These are phyloP conservation scores for Phoma sp. DNA, from an alignment of 2,329 filamentous ascomycete species.

Conservation along the genomic window DNA sequence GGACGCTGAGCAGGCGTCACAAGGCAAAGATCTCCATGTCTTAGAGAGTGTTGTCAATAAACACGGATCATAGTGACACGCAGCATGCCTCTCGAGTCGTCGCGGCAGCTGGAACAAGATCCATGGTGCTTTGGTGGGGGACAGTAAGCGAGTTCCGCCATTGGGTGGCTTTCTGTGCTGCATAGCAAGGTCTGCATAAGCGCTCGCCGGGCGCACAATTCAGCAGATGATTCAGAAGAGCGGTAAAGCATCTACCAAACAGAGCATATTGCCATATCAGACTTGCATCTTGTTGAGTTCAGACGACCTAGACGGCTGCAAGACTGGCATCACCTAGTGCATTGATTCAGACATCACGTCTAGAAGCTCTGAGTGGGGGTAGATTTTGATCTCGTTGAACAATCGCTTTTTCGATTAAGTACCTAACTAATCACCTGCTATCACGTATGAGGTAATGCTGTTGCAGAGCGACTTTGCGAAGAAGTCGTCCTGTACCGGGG, in stretches of 20 bases:
- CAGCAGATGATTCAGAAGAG: conserved; percentile 46
- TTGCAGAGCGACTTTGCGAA: conserved; percentile 30
- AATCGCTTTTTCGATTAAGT: conserved; percentile 45
- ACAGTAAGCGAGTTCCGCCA: conserved; percentile 28
- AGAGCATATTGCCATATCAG: conserved; percentile 29
- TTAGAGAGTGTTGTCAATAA: conserved; percentile 8
- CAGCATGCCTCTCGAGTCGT: conserved; percentile 16
- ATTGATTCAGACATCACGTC: not conserved
- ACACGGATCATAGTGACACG: conserved; percentile 31
- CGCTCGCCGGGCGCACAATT: conserved; percentile 35
- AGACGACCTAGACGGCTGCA: conserved; percentile 2
- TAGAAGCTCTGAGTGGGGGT: not conserved
- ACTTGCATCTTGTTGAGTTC: conserved; percentile 8
- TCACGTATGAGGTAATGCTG: conserved; percentile 37
- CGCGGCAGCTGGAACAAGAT: conserved; percentile 7
- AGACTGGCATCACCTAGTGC: not conserved
- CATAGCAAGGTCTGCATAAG: conserved; percentile 46
- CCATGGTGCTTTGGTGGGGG: conserved; percentile 22
- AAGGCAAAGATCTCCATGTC: conserved; percentile 9
- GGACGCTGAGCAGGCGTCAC: conserved; percentile 17
- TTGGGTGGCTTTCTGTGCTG: conserved; percentile 35
- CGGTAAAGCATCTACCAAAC: conserved; percentile 43
- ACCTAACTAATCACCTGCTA: conserved; percentile 42
- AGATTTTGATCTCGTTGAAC: conserved; percentile 15
- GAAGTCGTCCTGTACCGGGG: conserved; percentile 32